These are phyloP conservation scores for Daldinia vernicosa DNA, from an alignment of 495 filamentous ascomycete species.

Conservation along the genomic window DNA sequence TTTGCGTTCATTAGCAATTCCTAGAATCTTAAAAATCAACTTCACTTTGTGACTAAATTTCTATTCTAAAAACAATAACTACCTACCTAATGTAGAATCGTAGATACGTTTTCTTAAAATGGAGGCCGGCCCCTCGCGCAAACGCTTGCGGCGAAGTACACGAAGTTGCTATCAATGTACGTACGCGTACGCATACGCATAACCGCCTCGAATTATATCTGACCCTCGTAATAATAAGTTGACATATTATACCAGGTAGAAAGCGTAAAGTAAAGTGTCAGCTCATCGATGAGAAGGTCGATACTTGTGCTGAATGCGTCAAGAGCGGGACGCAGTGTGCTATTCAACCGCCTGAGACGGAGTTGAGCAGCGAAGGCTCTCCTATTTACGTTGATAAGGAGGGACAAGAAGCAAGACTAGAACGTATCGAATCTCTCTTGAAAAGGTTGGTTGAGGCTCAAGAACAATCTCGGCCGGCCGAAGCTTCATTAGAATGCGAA, in stretches of 20 bases:
- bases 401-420: background rate
- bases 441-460: background rate
- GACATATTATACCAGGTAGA: conserved; percentile 7
- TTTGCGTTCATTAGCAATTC: background rate
- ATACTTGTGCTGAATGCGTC: conserved; percentile 15
- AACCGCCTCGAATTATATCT: background rate
- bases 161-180: background rate
- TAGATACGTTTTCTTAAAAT: background rate
- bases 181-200: no score
- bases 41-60: background rate
- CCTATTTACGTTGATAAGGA: background rate
- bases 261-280: conserved; percentile 23
- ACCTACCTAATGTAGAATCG: background rate
- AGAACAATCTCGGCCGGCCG: background rate
- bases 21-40: background rate
- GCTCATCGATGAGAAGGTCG: conserved; percentile 16
- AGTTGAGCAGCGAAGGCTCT: background rate
- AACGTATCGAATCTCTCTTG: background rate
- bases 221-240: background rate
- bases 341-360: background rate
- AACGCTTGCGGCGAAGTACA: background rate
- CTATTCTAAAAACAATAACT: background rate
- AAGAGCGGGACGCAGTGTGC: conserved; percentile 13
- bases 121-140: background rate
- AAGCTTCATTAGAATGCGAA: background rate